A percentile compares a stretch with the other conserved stretches of the same genome.
These are phyloP conservation scores for Oryza meridionalis DNA, from an alignment of 176 grass and related monocot genomes.

Conservation along the genomic window DNA sequence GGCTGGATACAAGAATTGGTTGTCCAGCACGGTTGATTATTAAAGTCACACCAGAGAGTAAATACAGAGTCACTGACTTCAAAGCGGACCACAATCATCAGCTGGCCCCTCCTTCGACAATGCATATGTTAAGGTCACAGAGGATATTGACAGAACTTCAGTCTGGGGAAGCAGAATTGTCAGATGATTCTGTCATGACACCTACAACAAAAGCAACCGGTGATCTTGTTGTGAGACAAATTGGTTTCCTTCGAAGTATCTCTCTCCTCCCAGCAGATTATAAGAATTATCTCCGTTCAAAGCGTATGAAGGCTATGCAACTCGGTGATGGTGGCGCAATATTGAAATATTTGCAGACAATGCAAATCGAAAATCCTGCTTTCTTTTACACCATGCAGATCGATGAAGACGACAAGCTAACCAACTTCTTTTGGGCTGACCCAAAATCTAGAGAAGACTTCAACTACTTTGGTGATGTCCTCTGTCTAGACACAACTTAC, in stretches of 20 bases:
- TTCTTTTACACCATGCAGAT: constrained; percentile 98
- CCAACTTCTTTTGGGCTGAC: constrained; percentile 97
- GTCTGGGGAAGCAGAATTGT: constrained; percentile 70
- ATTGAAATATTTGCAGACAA: constrained; percentile 96
- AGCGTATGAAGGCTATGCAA: constrained; percentile 87
- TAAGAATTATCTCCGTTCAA: constrained; percentile 81
- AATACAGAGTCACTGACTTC: constrained; percentile 90
- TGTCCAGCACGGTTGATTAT: constrained; percentile 91
- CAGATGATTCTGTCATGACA: constrained; percentile 79
- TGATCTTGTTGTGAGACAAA: constrained; percentile 74
- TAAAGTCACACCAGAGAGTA: constrained; percentile 79
- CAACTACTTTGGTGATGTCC: constrained; percentile 76
- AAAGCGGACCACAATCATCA: constrained; percentile 98
- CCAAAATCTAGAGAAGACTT: constrained; percentile 89
- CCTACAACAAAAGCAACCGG: constrained; percentile 72
- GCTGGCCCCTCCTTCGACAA: constrained; percentile 89
- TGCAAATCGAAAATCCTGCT: constrained; percentile 83
- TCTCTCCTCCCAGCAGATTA: constrained; percentile 90
- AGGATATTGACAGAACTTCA: constrained; percentile 92
- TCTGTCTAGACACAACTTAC: constrained; percentile 86
- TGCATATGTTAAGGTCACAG: constrained; percentile 98
- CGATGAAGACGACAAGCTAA: constrained; percentile 96
- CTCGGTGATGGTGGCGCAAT: constrained; percentile 85
- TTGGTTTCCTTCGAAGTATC: constrained; percentile 72
- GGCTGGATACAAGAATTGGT: constrained; percentile 95